Evolutionary conservation across 768 basidiomycete species (phyloP).

Genomic region (Mycena filopes): DNA sequence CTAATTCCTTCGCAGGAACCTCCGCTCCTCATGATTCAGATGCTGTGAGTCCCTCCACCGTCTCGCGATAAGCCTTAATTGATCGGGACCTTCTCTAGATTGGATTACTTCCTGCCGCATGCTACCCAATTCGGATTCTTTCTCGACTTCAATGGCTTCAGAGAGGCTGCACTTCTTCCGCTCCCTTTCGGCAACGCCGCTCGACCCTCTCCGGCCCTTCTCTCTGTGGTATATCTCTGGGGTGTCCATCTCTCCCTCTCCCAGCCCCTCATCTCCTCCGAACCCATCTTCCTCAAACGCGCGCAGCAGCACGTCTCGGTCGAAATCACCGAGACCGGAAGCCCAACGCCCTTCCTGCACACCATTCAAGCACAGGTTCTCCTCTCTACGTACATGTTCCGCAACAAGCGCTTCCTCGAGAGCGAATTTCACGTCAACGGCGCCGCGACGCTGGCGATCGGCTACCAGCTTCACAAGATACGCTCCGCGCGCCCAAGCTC

Average conservation of each 20-base stretch:
- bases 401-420: conserved; percentile 22
- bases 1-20: conserved; percentile 15
- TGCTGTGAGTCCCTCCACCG: conserved; percentile 3
- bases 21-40: conserved; percentile 17
- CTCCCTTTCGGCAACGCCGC: conserved; percentile 12
- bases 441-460: conserved; percentile 25
- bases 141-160: conserved; percentile 11
- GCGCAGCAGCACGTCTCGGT: conserved; percentile 18
- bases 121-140: conserved; percentile 31
- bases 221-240: conserved; percentile 23
- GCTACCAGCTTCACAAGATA: conserved; percentile 23
- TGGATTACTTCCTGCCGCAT: conserved; percentile 30
- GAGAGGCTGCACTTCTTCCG: conserved; percentile 18
- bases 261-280: conserved; percentile 6
- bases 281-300: conserved; percentile 17
- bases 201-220: conserved; percentile 19
- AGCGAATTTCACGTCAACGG: conserved; percentile 26
- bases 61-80: neutral
- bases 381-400: conserved; percentile 26
- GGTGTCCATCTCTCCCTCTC: conserved; percentile 25
- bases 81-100: neutral
- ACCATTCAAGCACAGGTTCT: conserved; percentile 32
- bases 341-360: conserved; percentile 6
- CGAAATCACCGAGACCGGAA: conserved; percentile 11
- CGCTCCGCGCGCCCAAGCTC: conserved; percentile 8